Conservation (phyloP, 352 stramenopile genomes). For the Peronosclerospora sorghi region DNA sequence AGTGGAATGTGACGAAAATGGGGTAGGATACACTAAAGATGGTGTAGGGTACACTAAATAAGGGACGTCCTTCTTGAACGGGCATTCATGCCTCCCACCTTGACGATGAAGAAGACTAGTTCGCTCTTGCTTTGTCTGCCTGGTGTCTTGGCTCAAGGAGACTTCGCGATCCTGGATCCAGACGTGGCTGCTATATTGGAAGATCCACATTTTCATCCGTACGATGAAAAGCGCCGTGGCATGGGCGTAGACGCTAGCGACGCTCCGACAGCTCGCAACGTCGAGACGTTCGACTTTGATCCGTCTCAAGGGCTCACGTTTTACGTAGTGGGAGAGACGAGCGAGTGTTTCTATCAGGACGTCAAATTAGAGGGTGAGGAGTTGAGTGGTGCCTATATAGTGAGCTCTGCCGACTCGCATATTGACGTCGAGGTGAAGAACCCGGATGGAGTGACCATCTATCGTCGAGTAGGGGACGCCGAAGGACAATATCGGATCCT, state of each 20-base stretch:
- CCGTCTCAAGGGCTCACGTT: conserved; percentile 74
- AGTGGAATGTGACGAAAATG: not conserved
- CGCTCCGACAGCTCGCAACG: conserved; percentile 26
- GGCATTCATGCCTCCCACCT: too few species aligned
- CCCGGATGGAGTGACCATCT: conserved; percentile 40
- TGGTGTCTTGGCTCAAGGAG: conserved; percentile 12
- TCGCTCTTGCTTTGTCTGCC: conserved; percentile 4
- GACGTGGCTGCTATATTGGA: conserved; percentile 26
- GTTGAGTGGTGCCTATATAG: conserved; percentile 55
- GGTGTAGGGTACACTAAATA: too few species aligned
- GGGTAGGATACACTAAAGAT: not conserved
- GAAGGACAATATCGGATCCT: conserved; percentile 62
- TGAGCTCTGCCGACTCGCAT: conserved; percentile 58
- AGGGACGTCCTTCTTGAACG: too few species aligned
- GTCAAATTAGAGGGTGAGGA: conserved; percentile 55
- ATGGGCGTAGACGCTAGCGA: conserved; percentile 20
- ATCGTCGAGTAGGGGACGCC: conserved; percentile 40
- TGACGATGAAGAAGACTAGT: too few species aligned
- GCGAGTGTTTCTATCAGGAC: conserved; percentile 64
- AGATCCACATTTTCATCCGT: conserved; percentile 52
- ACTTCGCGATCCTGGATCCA: conserved; percentile 28
- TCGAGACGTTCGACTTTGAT: conserved; percentile 73
- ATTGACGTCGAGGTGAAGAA: conserved; percentile 74
- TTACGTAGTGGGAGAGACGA: conserved; percentile 31
- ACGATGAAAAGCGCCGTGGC: conserved; percentile 24